Evolutionary conservation across 129 eudicot species (phyloP).

Genomic region (Rutidosis leptorrhynchoides): DNA sequence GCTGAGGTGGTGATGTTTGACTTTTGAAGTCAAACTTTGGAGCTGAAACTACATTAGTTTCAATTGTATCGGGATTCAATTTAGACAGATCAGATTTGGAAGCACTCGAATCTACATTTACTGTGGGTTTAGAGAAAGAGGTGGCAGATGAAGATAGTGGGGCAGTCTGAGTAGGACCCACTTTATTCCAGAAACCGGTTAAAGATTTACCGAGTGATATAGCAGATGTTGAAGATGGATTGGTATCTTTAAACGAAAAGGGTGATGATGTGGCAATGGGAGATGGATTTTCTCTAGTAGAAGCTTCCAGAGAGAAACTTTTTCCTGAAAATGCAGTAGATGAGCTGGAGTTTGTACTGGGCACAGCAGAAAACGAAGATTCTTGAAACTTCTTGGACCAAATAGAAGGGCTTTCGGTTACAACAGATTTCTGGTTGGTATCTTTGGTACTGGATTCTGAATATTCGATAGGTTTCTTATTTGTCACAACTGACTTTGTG

Average conservation of each 20-base stretch:
- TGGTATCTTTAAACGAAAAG: conserved; percentile 26
- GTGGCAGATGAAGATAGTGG: no score
- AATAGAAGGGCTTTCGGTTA: conserved; percentile 28
- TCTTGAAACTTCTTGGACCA: conserved; percentile 27
- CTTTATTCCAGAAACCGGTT: conserved; percentile 33
- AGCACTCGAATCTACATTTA: conserved; percentile 23
- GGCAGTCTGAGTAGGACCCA: conserved; percentile 32
- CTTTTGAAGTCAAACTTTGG: conserved; percentile 27
- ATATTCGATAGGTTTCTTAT: conserved; percentile 26
- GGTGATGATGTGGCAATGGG: conserved; percentile 28
- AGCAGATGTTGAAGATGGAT: conserved; percentile 28
- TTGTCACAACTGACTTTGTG: conserved; percentile 26
- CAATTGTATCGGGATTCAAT: conserved; percentile 19
- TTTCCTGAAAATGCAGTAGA: conserved; percentile 34
- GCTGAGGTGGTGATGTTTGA: no score
- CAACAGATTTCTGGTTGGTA: conserved; percentile 25
- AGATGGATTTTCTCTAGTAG: conserved; percentile 33
- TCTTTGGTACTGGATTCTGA: conserved; percentile 27
- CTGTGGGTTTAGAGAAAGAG: conserved; percentile 26
- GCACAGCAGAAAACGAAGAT: conserved; percentile 35
- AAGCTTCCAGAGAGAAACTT: conserved; percentile 30
- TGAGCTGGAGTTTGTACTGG: conserved; percentile 38
- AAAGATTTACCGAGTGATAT: conserved; percentile 16
- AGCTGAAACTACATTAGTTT: conserved; percentile 21
- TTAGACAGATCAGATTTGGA: conserved; percentile 22